Evolutionary conservation across 1,139 yeast genomes (phyloP).

Genomic region (Hansenula lynferdii): DNA sequence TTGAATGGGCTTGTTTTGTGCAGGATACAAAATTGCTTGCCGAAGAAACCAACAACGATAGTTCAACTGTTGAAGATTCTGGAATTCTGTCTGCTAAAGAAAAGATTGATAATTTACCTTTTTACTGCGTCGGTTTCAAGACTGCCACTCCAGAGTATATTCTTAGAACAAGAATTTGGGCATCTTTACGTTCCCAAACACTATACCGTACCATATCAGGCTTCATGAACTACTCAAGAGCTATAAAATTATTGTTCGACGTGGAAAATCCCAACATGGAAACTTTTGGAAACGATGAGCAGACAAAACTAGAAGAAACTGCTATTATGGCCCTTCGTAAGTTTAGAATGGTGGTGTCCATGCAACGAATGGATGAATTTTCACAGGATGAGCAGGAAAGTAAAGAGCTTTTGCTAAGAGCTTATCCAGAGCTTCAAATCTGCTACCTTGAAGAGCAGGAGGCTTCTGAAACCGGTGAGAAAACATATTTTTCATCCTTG

Average conservation of each 20-base stretch:
- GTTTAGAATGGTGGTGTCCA: conserved; percentile 66
- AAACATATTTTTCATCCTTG: conserved; percentile 61
- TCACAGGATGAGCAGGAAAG: conserved; percentile 64
- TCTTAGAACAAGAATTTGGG: conserved; percentile 74
- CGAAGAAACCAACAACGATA: conserved; percentile 38
- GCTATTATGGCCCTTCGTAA: conserved; percentile 73
- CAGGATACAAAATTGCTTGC: conserved; percentile 69
- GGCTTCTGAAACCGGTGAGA: conserved; percentile 50
- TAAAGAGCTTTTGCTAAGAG: conserved; percentile 65
- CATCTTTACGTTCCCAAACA: conserved; percentile 69
- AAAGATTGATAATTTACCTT: conserved; percentile 61
- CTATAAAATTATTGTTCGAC: conserved; percentile 64
- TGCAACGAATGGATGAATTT: conserved; percentile 68
- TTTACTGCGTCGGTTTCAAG: conserved; percentile 70
- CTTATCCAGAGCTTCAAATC: conserved; percentile 70
- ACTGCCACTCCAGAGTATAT: conserved; percentile 74
- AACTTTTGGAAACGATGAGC: conserved; percentile 62
- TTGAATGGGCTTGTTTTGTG: conserved; percentile 73
- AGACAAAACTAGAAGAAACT: conserved; percentile 47
- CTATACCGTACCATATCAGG: conserved; percentile 72
- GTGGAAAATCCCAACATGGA: conserved; percentile 69
- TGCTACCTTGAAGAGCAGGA: conserved; percentile 73
- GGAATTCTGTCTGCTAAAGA: conserved; percentile 24
- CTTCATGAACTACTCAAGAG: conserved; percentile 75
- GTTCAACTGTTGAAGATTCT: conserved; percentile 28